These are phyloP conservation scores for Hericium coralloides DNA, from an alignment of 768 basidiomycete species.

Conservation along the genomic window DNA sequence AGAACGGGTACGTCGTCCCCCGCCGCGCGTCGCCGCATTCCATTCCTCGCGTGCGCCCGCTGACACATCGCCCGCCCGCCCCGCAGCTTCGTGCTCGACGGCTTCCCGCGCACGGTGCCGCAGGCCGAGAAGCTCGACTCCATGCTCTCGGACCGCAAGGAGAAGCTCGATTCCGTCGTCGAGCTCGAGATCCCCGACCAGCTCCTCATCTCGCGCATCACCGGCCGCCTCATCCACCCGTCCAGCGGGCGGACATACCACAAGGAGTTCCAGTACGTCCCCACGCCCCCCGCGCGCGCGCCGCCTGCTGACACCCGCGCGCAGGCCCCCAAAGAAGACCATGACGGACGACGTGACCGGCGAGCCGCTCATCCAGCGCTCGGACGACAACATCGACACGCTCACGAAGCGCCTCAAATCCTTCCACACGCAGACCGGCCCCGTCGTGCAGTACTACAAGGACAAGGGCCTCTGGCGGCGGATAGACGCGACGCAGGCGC, in stretches of 20 bases:
- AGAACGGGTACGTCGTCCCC: conserved; percentile 73
- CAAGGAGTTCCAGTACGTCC: conserved; percentile 82
- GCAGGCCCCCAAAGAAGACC: conserved; percentile 94
- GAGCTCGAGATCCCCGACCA: conserved; percentile 91
- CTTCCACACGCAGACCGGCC: conserved; percentile 93
- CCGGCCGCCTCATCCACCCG: conserved; percentile 90
- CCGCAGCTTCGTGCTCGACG: conserved; percentile 90
- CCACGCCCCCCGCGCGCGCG: background rate
- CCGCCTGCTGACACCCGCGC: background rate
- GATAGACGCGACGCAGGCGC: conserved; percentile 91
- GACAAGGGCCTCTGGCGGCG: conserved; percentile 82
- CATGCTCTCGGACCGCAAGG: conserved; percentile 77
- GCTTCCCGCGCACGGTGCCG: conserved; percentile 96
- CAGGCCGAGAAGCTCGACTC: conserved; percentile 94
- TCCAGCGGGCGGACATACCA: conserved; percentile 90
- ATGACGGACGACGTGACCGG: conserved; percentile 91
- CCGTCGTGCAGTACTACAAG: conserved; percentile 96
- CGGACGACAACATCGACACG: conserved; percentile 96
- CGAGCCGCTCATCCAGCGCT: conserved; percentile 92
- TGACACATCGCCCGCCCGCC: background rate
- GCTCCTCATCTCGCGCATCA: conserved; percentile 94
- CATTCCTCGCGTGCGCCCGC: background rate
- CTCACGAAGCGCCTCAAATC: conserved; percentile 79
- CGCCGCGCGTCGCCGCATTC: background rate
- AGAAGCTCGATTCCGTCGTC: conserved; percentile 87